Percentiles rank a stretch among this genome's conserved stretches.
Conservation (phyloP, 2,329 filamentous ascomycete species). For the Rhexocercosporidium sp. region DNA sequence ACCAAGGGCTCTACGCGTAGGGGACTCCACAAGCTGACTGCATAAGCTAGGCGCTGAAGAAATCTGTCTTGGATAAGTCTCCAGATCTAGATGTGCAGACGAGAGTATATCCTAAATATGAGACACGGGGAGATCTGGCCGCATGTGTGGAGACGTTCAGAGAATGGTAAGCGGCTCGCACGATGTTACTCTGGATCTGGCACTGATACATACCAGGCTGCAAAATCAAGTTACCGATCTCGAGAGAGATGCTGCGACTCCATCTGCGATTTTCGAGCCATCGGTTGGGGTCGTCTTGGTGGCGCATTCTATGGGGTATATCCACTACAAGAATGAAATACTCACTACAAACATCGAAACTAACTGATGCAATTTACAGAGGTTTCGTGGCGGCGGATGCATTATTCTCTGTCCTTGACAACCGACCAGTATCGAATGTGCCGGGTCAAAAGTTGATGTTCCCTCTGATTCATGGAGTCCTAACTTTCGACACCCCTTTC, state of each 20-base stretch:
- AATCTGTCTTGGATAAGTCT: slow-evolving; percentile 61
- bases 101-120: slow-evolving; percentile 73
- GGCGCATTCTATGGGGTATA: slow-evolving; percentile 80
- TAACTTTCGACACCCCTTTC: slow-evolving; percentile 87
- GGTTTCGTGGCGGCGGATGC: slow-evolving; percentile 86
- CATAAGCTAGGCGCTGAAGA: slow-evolving; percentile 57
- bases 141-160: slow-evolving; percentile 57
- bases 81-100: slow-evolving; percentile 65
- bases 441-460: slow-evolving; percentile 51
- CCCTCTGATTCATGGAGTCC: slow-evolving; percentile 78
- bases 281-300: slow-evolving; percentile 79
- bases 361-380: slow-evolving; percentile 41
- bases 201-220: slow-evolving; percentile 57
- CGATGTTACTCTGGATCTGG: not conserved
- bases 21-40: not conserved
- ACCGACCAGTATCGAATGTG: slow-evolving; percentile 47
- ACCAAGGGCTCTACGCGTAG: not conserved
- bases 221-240: slow-evolving; percentile 82
- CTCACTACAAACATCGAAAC: not conserved
- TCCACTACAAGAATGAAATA: no score
- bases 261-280: slow-evolving; percentile 80
- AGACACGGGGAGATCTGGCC: slow-evolving; percentile 71
- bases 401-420: slow-evolving; percentile 60
- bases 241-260: slow-evolving; percentile 71
- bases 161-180: slow-evolving; percentile 51